Evolutionary conservation across 352 stramenopile species (phyloP).

Genomic region (Phytophthora sp.): DNA sequence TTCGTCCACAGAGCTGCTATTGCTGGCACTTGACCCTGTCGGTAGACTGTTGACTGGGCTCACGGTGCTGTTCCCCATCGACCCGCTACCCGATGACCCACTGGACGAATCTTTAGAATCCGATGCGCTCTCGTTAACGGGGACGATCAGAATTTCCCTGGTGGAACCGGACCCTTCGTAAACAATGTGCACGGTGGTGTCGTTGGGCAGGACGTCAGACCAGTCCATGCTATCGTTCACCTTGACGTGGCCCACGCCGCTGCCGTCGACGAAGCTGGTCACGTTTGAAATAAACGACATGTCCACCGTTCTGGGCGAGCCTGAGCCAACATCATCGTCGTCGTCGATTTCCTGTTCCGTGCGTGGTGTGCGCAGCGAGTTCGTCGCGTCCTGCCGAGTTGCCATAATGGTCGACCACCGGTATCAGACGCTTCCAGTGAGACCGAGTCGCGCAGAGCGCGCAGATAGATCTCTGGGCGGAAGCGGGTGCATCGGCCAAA

Average conservation of each 20-base stretch:
- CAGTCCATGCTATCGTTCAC: slow-evolving; percentile 39
- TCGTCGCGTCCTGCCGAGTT: neutral
- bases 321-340: slow-evolving; percentile 3
- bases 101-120: slow-evolving; percentile 12
- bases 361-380: neutral
- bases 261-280: slow-evolving; percentile 34
- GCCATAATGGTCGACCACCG: slow-evolving; percentile 20
- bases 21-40: slow-evolving; percentile 22
- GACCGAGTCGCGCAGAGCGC: neutral
- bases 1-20: slow-evolving; percentile 10
- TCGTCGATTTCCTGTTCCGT: neutral
- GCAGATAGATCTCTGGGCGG: slow-evolving; percentile 24
- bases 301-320: slow-evolving; percentile 20
- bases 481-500: slow-evolving; percentile 7
- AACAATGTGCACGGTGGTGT: slow-evolving; percentile 49
- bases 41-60: slow-evolving; percentile 29
- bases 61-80: slow-evolving; percentile 4
- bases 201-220: slow-evolving; percentile 43
- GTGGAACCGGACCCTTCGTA: slow-evolving; percentile 42
- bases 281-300: slow-evolving; percentile 40
- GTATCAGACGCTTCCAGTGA: slow-evolving; percentile 5
- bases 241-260: slow-evolving; percentile 39
- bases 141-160: slow-evolving; percentile 41
- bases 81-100: slow-evolving; percentile 19
- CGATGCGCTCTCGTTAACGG: slow-evolving; percentile 22